These are phyloP conservation scores for Globisporangium yorkense DNA, from an alignment of 352 stramenopile species.

Conservation along the genomic window DNA sequence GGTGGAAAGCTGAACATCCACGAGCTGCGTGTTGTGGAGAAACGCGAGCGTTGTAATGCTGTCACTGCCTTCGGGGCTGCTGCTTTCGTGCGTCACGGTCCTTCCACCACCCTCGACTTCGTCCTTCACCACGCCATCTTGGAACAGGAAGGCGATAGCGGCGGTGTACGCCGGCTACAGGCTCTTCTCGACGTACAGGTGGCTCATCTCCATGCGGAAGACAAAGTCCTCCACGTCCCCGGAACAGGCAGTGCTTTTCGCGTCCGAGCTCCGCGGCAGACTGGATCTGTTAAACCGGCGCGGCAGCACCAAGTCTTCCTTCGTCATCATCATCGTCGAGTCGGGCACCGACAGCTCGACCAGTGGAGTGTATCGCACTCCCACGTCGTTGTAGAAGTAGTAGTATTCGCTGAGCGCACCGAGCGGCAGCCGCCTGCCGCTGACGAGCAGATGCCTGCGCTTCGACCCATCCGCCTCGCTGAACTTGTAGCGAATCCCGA, in stretches of 20 bases:
- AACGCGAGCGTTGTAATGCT: slow-evolving; percentile 4
- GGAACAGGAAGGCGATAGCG: slow-evolving; percentile 44
- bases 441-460: neutral
- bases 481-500: slow-evolving; percentile 1
- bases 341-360: neutral
- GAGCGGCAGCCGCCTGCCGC: neutral
- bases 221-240: neutral
- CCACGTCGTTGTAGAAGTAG: neutral
- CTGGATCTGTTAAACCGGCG: neutral
- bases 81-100: too few relatives aligned
- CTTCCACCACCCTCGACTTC: neutral
- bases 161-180: slow-evolving; percentile 36
- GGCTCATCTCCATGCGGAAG: slow-evolving; percentile 22
- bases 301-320: neutral
- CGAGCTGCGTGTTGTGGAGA: slow-evolving; percentile 3
- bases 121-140: slow-evolving; percentile 21
- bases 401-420: neutral
- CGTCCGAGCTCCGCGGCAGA: neutral
- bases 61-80: too few relatives aligned
- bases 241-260: neutral
- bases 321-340: neutral
- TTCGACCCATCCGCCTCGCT: neutral
- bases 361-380: neutral
- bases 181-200: slow-evolving; percentile 35
- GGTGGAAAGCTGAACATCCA: slow-evolving; percentile 7